Evolutionary conservation across 2,329 filamentous ascomycete genomes (phyloP).

Genomic region (Fusarium paranaense): DNA sequence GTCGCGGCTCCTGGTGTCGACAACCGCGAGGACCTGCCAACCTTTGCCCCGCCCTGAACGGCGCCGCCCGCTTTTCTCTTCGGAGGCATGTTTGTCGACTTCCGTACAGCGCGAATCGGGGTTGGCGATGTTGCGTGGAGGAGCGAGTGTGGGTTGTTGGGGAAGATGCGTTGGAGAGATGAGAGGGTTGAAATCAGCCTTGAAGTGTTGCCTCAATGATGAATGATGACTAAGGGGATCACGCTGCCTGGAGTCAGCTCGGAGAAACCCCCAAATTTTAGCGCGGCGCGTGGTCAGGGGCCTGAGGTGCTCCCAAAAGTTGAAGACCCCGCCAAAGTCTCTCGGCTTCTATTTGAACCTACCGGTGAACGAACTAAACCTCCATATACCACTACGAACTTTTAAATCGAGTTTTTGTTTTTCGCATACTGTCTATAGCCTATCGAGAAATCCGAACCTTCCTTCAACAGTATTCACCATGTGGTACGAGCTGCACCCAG

Average conservation of each 20-base stretch:
- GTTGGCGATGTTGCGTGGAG: slow-evolving; percentile 11
- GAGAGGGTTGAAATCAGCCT: slow-evolving; percentile 13
- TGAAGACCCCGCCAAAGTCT: slow-evolving; percentile 36
- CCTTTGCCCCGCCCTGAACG: slow-evolving; percentile 63
- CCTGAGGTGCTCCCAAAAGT: neutral
- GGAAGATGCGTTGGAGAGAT: neutral
- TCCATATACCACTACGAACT: neutral
- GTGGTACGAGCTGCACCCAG: slow-evolving; percentile 49
- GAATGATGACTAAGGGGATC: slow-evolving; percentile 31
- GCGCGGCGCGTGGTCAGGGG: slow-evolving; percentile 19
- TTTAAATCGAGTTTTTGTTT: neutral
- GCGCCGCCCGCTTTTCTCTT: slow-evolving; percentile 75
- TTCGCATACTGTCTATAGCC: neutral
- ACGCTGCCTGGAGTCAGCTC: neutral
- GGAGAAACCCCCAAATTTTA: slow-evolving; percentile 4
- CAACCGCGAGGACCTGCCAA: slow-evolving; percentile 65
- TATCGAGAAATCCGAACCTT: neutral
- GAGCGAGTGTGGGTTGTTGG: neutral
- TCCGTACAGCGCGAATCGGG: slow-evolving; percentile 12
- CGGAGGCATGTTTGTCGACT: slow-evolving; percentile 66
- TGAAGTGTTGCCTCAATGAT: slow-evolving; percentile 19
- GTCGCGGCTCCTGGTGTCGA: slow-evolving; percentile 72
- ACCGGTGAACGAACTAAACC: neutral
- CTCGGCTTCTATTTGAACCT: slow-evolving; percentile 11
- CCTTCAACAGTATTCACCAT: slow-evolving; percentile 35